These are phyloP conservation scores for Erythrophleum fordii DNA, from an alignment of 306 rosid species.

Conservation along the genomic window DNA sequence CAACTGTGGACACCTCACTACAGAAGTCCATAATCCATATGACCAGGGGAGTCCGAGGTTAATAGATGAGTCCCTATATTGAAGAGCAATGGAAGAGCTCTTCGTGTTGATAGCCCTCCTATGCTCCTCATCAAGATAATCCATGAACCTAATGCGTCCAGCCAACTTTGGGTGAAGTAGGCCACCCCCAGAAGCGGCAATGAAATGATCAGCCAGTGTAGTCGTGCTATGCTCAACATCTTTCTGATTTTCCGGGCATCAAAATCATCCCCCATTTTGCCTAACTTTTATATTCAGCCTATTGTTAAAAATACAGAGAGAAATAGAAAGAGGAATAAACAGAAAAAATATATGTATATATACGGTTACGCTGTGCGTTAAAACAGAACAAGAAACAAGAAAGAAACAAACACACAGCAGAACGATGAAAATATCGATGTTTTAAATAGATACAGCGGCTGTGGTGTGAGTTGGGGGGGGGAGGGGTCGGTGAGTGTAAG, in stretches of 20 bases:
- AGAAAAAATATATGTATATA: neutral
- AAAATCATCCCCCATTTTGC: slow-evolving; percentile 44
- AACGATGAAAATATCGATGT: neutral
- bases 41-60: slow-evolving; percentile 93
- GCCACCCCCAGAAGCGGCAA: slow-evolving; percentile 69
- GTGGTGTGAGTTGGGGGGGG: too few species aligned
- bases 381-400: neutral
- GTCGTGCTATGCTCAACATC: slow-evolving; percentile 97
- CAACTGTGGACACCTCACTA: slow-evolving; percentile 93
- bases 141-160: slow-evolving; percentile 87
- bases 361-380: neutral
- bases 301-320: neutral
- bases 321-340: neutral
- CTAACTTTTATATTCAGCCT: neutral
- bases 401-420: neutral
- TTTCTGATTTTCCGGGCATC: slow-evolving; percentile 59
- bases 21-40: slow-evolving; percentile 94
- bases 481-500: too few species aligned
- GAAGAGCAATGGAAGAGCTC: slow-evolving; percentile 76
- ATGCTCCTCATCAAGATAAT: slow-evolving; percentile 85
- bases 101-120: slow-evolving; percentile 93
- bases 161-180: slow-evolving; percentile 82
- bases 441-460: neutral
- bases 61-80: slow-evolving; percentile 47
- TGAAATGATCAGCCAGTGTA: slow-evolving; percentile 88